phyloP scores from a whole-genome alignment of 768 basidiomycete genomes.

The Mrakia blollopis region DNA sequence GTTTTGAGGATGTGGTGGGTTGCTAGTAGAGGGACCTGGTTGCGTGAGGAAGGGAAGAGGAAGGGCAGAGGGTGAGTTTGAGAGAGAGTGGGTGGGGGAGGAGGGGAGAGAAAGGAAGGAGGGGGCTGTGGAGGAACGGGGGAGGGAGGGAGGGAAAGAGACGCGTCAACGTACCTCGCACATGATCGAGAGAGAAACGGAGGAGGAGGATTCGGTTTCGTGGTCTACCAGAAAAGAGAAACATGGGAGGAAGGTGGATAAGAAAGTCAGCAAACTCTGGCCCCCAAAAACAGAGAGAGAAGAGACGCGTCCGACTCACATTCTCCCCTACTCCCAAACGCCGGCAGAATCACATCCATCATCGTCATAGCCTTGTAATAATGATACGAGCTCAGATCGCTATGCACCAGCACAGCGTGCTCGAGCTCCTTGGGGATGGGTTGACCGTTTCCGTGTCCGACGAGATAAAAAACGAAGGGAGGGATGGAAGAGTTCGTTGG shows the following conservation, averaged over 20 bases:
- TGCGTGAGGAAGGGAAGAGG: background rate
- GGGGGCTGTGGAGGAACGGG: too few relatives aligned
- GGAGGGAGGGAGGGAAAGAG: background rate
- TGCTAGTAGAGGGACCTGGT: slow-evolving; percentile 46
- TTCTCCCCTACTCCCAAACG: slow-evolving; percentile 38
- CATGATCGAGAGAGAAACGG: slow-evolving; percentile 47
- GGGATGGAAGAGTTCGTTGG: slow-evolving; percentile 9
- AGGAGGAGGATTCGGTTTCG: slow-evolving; percentile 47
- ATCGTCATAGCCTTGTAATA: slow-evolving; percentile 46
- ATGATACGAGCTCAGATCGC: slow-evolving; percentile 45
- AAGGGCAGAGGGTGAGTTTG: background rate
- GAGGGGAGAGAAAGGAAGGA: background rate
- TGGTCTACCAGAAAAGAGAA: slow-evolving; percentile 36
- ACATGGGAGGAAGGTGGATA: background rate
- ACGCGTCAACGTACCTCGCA: slow-evolving; percentile 35
- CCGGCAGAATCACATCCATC: slow-evolving; percentile 49
- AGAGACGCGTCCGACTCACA: background rate
- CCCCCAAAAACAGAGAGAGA: background rate
- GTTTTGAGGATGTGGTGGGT: slow-evolving; percentile 46
- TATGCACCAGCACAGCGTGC: slow-evolving; percentile 46
- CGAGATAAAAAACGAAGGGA: slow-evolving; percentile 25
- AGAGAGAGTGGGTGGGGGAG: too few relatives aligned
- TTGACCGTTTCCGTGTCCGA: slow-evolving; percentile 4
- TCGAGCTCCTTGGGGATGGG: slow-evolving; percentile 45
- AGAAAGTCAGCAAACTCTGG: too few relatives aligned